Base-by-base conservation (phyloP, 2,329 filamentous ascomycete species). In the Sporothrix curviconia region DNA sequence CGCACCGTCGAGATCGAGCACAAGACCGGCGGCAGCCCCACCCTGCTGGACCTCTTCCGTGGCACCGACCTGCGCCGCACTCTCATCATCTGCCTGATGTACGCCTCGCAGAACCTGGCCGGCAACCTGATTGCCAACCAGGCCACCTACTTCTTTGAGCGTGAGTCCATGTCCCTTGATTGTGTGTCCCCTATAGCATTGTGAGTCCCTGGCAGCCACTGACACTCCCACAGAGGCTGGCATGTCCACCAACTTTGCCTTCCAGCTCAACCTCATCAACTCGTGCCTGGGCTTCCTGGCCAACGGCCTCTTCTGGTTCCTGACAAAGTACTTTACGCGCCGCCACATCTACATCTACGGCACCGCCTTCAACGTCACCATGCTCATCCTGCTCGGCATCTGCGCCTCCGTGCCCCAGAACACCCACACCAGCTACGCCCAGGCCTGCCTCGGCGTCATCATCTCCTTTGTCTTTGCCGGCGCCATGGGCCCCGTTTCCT, bases 191-290 rank as follows among this genome's bases (percentile, higher is more conserved):
- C n/a, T n/a, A n/a, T n/a, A n/a, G n/a, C n/a, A n/a, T n/a, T n/a
- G n/a, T n/a, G n/a, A n/a, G n/a, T n/a, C n/a, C n/a, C n/a, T n/a
- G n/a, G n/a, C n/a, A n/a, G n/a, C n/a, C n/a, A n/a, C n/a, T n/a
- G n/a, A n/a, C n/a, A n/a, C n/a, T n/a, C n/a, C n/a, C n/a, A n/a
- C 76, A 77, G 81, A 86, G 76, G 84, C 84, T 56, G 82, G 83
- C 55, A 78, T 87, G 63, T 58, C 59, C 1, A 69, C 67, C 4
- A 71, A 84, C 63, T 76, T 72, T 28, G 78, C 84, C 4, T 86
- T 86, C 66, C 78, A 77, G 37, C 73, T 86, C 15, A 80, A 80
- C 68, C 78, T 87, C 28, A 85, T 86, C 69, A 86, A 79, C 53
- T 85, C 84, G 0, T 80, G 76, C 50, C 81, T 87, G 2, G 81